Base-by-base conservation (phyloP, 805 yeast genomes). In the Metschnikowia hibisci region DNA sequence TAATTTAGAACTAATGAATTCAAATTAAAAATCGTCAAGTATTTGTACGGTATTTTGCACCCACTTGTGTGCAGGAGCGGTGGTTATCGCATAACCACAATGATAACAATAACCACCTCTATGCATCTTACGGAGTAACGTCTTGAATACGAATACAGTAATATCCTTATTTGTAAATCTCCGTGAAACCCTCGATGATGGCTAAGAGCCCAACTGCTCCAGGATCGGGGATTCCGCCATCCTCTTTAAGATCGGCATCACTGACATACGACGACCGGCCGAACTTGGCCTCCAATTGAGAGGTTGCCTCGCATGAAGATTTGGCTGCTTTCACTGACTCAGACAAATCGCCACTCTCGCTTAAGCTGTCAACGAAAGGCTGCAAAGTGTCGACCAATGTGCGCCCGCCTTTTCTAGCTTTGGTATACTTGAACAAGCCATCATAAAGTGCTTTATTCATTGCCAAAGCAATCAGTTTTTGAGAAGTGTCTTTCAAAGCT, bases 261-360 rank as follows among this genome's bases (percentile, higher is more conserved):
- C 74, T 73, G 22, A 90, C 96, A 60, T 90, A 91, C 4, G 95
- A 84, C 13, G 98, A 96, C 57, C 98, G 79, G 25, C 98, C 98
- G 53, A 91, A 88, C 54, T 83, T 83, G 34, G 97, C 97, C 51
- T 79, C 82, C 51, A 86, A 66, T 29, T 78, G 69, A 39, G 81
- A 80, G 0, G 98, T 91, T 4, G 76, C 66, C 35, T 85, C 81
- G 20, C 95, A 91, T 37, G 96, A 96, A 31, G 76, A 66, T 32
- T 69, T 69, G 6, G 95, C 95, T 9, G 87, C 89, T 27, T 67
- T 56, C 12, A 80, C 77, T 4, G 96, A 96, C 34, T 68, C 66
- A 7, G 56, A 49, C 28, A 87, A 63, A 54, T 83, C 83, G 4
- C 67, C 63, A 0, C 83, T 64, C 12, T 67, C 50, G 4, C 64